phyloP scores from a whole-genome alignment of 202 grass and related monocot genomes.

The Panicum hallii region DNA sequence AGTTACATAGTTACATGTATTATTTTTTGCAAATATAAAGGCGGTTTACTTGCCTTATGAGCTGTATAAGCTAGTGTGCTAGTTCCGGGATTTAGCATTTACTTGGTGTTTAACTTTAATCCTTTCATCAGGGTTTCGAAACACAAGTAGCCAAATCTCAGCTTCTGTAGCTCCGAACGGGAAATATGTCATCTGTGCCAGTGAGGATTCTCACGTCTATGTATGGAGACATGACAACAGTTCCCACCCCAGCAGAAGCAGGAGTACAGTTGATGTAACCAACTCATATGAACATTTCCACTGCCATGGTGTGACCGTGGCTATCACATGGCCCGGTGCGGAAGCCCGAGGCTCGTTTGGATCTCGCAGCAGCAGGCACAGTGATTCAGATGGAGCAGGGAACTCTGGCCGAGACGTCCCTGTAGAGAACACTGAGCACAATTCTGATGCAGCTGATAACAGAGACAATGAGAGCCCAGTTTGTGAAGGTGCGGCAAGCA shows the following conservation, averaged over 20 bases:
- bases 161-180: constrained; percentile 89
- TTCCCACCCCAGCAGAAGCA: constrained; percentile 72
- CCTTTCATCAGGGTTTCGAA: constrained; percentile 76
- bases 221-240: constrained; percentile 92
- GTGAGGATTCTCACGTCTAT: constrained; percentile 94
- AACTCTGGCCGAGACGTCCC: constrained; percentile 41
- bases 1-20: neutral
- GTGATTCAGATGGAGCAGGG: constrained; percentile 56
- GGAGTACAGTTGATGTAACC: constrained; percentile 69
- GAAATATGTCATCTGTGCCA: constrained; percentile 88
- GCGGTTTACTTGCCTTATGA: neutral
- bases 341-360: constrained; percentile 35
- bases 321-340: constrained; percentile 77
- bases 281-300: constrained; percentile 96
- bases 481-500: constrained; percentile 23
- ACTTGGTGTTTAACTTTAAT: neutral
- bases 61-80: neutral
- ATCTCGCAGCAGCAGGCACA: constrained; percentile 55
- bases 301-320: constrained; percentile 82
- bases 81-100: neutral
- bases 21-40: neutral
- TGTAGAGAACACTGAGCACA: constrained; percentile 40
- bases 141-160: constrained; percentile 98
- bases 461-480: constrained; percentile 37
- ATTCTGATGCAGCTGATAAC: constrained; percentile 37